phyloP scores from a whole-genome alignment of 805 yeast species.

The Metschnikowia gelsemii region DNA sequence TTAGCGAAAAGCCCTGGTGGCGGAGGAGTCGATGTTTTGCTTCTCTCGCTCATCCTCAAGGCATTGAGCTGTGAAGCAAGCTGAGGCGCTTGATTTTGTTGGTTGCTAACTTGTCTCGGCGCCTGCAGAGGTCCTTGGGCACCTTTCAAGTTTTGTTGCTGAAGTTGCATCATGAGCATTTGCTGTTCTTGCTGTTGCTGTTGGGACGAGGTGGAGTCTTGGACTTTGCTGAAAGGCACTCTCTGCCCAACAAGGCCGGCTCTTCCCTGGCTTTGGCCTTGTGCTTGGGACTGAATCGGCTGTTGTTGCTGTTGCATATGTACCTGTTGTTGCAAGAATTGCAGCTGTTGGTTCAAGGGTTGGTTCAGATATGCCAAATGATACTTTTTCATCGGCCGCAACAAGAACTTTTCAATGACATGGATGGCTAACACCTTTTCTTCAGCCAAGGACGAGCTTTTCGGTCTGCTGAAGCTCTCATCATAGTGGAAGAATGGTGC shows the following conservation, averaged over 20 bases:
- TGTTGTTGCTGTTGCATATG: conserved; percentile 31
- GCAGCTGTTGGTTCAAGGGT: conserved; percentile 35
- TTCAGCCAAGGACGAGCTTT: conserved; percentile 36
- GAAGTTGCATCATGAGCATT: conserved; percentile 17
- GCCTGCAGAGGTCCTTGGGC: conserved; percentile 3
- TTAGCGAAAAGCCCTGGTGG: conserved; percentile 66
- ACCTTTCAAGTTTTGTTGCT: conserved; percentile 12
- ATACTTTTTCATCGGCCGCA: conserved; percentile 44
- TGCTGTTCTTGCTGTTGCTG: conserved; percentile 15
- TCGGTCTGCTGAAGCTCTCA: conserved; percentile 24
- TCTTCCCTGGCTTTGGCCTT: conserved; percentile 12
- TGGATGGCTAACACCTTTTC: conserved; percentile 38
- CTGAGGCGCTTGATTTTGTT: conserved; percentile 13
- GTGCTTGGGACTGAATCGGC: conserved; percentile 22
- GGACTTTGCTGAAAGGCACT: neutral
- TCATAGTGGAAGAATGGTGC: conserved; percentile 55
- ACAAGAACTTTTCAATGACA: conserved; percentile 41
- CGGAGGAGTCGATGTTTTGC: conserved; percentile 56
- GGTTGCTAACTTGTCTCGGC: conserved; percentile 3
- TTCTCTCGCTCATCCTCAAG: conserved; percentile 33
- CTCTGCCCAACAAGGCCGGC: conserved; percentile 5
- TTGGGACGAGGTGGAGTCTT: conserved; percentile 1
- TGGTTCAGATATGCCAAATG: conserved; percentile 47
- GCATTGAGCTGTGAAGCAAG: conserved; percentile 25
- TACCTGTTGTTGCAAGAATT: conserved; percentile 27